Evolutionary conservation across 306 rosid genomes (phyloP), one percentile per base, ranked within the genome.

Genomic region (Arachis hypogaea): DNA sequence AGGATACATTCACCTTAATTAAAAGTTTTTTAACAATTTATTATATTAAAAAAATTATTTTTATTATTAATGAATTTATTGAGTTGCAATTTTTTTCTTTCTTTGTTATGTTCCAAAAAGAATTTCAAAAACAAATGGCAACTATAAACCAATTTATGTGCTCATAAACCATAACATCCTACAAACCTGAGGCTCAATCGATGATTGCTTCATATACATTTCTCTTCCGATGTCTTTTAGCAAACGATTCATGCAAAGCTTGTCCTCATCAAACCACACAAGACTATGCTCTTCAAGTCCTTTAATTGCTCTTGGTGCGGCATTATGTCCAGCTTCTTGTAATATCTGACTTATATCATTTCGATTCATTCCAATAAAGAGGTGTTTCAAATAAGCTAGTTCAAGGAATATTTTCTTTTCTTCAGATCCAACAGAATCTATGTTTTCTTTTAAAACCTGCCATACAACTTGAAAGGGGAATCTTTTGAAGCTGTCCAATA

Each of bases 241-340:
- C 30, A 55, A 54, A 9, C 9, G 41, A 69, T 69, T 63, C 74
- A 69, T 69, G 16, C 46, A 63, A 3, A 69, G 63, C 42, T 28
- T 69, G 11, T 55, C 56, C 11, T 55, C 4, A 0, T 1, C 30
- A 55, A 40, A 18, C 0, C 0, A 54, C 22, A 69, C 2, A 0
- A 55, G 63, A 51, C 63, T 54, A 1, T 38, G 1, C 3, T 69
- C 42, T 16, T 16, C 1, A 5, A 69, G 54, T 0, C 3, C 33
- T 1, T 2, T 12, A 9, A 69, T 41, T 9, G 41, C 74, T 14
- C 0, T 40, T 41, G 38, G 7, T 14, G 30, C 57, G 10, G 1
- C 57, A 28, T 0, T 8, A 43, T 40, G 33, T 44, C 55, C 45
- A 58, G 43, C 7, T 2, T 7, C 33, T 43, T 44, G 14, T 38